phyloP scores from a whole-genome alignment of 2,329 filamentous ascomycete species.

The Ophiocordyceps camponoti-floridani region DNA sequence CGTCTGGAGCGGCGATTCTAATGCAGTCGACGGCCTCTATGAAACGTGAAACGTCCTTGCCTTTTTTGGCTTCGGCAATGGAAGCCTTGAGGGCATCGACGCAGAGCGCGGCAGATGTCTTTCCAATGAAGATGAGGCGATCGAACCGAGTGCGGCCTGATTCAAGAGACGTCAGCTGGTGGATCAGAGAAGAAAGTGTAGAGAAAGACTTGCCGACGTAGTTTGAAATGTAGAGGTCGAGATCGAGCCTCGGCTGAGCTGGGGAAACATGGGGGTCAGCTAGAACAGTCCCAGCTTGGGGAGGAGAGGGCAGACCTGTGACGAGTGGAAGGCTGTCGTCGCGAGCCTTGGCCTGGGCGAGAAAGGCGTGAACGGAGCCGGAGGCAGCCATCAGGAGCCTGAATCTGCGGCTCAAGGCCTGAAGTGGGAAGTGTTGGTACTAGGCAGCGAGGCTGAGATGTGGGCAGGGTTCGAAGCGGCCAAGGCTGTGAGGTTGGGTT shows the following conservation, averaged over 20 bases:
- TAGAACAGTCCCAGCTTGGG: not conserved
- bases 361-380: constrained; percentile 20
- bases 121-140: constrained; percentile 67
- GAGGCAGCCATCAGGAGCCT: constrained; percentile 17
- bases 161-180: not conserved
- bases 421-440: not conserved
- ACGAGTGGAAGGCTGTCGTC: constrained; percentile 23
- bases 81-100: constrained; percentile 68
- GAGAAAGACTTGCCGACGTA: constrained; percentile 47
- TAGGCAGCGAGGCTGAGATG: too few relatives aligned
- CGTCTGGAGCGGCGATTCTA: constrained; percentile 41
- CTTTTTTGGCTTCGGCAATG: constrained; percentile 55
- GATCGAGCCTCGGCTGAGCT: constrained; percentile 77
- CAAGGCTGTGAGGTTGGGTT: too few relatives aligned
- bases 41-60: constrained; percentile 58
- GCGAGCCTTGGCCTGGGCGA: constrained; percentile 26
- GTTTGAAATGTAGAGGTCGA: constrained; percentile 80
- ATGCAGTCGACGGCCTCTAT: constrained; percentile 49
- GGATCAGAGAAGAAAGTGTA: not conserved
- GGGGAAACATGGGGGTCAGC: not conserved
- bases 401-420: not conserved
- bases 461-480: too few relatives aligned
- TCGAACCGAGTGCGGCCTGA: constrained; percentile 65
- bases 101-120: constrained; percentile 55
- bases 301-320: constrained; percentile 17